phyloP scores from a whole-genome alignment of 1,284 basidiomycete species.

The Coriolopsis trogii region DNA sequence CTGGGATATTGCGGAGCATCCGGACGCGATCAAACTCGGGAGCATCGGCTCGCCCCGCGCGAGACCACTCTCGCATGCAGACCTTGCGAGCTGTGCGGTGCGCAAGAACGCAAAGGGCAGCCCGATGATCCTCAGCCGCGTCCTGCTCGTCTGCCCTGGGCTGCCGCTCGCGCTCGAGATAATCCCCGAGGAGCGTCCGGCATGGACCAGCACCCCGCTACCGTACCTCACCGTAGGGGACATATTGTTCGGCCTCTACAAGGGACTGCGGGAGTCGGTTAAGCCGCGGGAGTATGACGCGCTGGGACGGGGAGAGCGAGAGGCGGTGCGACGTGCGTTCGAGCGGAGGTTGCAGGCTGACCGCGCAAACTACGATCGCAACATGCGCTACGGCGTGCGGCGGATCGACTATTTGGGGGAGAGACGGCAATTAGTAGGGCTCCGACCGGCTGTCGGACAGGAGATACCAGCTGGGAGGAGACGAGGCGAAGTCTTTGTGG shows the following conservation, averaged over 20 bases:
- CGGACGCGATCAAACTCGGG: constrained; percentile 16
- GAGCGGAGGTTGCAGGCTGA: constrained; percentile 15
- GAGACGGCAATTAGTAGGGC: constrained; percentile 16
- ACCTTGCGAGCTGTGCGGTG: constrained; percentile 17
- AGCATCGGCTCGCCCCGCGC: constrained; percentile 7
- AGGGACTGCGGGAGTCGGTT: constrained; percentile 16
- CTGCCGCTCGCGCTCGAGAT: constrained; percentile 17
- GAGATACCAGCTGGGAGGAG: constrained; percentile 13
- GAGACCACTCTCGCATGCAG: constrained; percentile 1
- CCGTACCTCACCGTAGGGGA: constrained; percentile 25
- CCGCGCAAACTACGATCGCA: constrained; percentile 13
- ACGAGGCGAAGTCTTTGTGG: constrained; percentile 17
- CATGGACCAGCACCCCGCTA: constrained; percentile 13
- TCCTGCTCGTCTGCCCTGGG: constrained; percentile 13
- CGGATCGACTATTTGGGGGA: constrained; percentile 27
- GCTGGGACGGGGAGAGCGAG: constrained; percentile 7
- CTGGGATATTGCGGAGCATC: constrained; percentile 19
- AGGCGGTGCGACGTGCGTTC: constrained; percentile 18
- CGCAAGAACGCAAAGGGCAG: constrained; percentile 10
- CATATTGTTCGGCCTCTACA: constrained; percentile 21
- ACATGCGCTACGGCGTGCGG: constrained; percentile 21
- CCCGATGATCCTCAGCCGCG: constrained; percentile 5
- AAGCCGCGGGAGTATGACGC: constrained; percentile 7
- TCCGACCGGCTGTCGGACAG: constrained; percentile 5
- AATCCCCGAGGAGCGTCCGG: constrained; percentile 6